Evolutionary conservation across 2,329 filamentous ascomycete genomes (phyloP), one percentile per base, ranked within the genome.

Genomic region (Diaporthe sp.): DNA sequence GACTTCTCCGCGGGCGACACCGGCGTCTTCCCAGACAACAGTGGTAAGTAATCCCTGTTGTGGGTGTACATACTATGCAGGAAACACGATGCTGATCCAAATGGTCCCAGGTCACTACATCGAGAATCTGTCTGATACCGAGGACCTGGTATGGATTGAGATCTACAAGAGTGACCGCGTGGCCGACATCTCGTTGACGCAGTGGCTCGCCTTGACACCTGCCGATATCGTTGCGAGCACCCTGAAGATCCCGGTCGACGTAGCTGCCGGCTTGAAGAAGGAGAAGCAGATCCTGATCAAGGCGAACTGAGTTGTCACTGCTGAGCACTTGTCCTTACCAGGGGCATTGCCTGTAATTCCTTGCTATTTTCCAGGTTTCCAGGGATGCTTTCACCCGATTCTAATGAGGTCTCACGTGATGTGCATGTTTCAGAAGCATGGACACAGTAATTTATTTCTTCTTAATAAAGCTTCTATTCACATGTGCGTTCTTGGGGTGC

Each of bases 151-250:
- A 6, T 94, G 90, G 90, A 89, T 94, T 44, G 92, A 94, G 81
- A 89, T 94, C 25, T 94, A 93, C 85, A 93, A 92, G 84, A 90
- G 88, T 57, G 91, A 94, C 77, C 88, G 89, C 2, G 91, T 94
- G 2, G 90, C 89, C 0, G 92, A 94, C 79, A 92, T 94, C 77
- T 88, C 90, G 0, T 81, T 94, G 57, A 91, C 89, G 0, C 92
- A 94, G 81, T 94, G 92, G 92, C 85, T 94, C 53, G 92, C 92
- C 1, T 83, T 94, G 68, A 94, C 92, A 0, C 92, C 92, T 0
- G 85, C 89, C 0, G 89, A 91, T 67, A 87, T 93, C 67, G 91
- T 93, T 19, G 89, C 90, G 0, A 87, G 89, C 81, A 87, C 88
- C 1, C 84, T 93, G 22, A 92, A 92, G 79, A 87, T 93, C 15